Conservation (phyloP, 2,329 filamentous ascomycete genomes). For the Epichloe gansuensis region DNA sequence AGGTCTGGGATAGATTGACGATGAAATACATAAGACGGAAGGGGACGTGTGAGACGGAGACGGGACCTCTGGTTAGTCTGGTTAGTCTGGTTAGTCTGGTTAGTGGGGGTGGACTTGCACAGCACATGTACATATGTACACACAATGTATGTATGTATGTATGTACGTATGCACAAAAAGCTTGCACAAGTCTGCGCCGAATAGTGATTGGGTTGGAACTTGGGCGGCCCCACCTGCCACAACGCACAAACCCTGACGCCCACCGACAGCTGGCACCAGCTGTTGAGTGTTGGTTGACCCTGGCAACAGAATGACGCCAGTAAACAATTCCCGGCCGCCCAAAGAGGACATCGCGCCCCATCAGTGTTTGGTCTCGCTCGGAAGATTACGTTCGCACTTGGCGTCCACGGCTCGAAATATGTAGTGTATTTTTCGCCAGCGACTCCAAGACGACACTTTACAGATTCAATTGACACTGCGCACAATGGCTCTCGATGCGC, state of each 20-base stretch:
- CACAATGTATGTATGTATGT: not conserved
- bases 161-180: not conserved
- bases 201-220: not conserved
- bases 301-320: conserved; percentile 21
- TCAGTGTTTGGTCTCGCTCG: not conserved
- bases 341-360: not conserved
- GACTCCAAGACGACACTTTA: conserved; percentile 27
- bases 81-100: too few relatives aligned
- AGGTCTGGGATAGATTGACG: not conserved
- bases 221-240: not conserved
- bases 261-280: not conserved
- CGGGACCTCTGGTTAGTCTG: too few relatives aligned
- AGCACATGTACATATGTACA: not conserved
- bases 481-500: conserved; percentile 30
- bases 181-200: not conserved
- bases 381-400: not conserved
- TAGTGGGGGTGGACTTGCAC: too few relatives aligned
- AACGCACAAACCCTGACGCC: too few relatives aligned
- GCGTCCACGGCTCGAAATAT: conserved; percentile 13
- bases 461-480: conserved; percentile 27
- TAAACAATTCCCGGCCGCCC: conserved; percentile 20
- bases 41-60: not conserved
- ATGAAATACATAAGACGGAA: not conserved
- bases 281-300: conserved; percentile 14
- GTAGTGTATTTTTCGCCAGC: conserved; percentile 28